Conservation (phyloP, 345 rosid species). For the Acer yangbiense region DNA sequence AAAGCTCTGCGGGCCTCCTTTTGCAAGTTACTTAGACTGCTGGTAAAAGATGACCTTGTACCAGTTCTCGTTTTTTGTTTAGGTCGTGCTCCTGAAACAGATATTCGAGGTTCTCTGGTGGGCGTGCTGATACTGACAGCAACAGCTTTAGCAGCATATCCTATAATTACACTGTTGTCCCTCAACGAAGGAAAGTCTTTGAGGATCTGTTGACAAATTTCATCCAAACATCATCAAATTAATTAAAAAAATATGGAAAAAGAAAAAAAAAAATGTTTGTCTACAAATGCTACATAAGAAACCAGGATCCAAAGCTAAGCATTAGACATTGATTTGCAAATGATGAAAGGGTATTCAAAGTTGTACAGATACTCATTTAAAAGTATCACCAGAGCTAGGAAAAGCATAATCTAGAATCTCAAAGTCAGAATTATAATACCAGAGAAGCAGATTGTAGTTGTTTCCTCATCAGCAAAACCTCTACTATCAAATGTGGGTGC, state of each 20-base stretch:
- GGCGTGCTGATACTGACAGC: constrained; percentile 71
- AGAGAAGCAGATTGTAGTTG: constrained; percentile 84
- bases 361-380: neutral
- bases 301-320: neutral
- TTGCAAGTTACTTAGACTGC: constrained; percentile 87
- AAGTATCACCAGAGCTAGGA: neutral
- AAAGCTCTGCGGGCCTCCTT: constrained; percentile 97
- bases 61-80: constrained; percentile 65
- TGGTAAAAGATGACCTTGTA: constrained; percentile 70
- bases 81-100: constrained; percentile 70
- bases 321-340: constrained; percentile 15
- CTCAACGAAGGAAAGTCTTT: constrained; percentile 87
- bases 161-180: constrained; percentile 65
- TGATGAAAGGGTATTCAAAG: constrained; percentile 6
- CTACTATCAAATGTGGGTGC: constrained; percentile 89
- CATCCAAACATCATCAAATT: constrained; percentile 25
- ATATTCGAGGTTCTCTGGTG: constrained; percentile 72
- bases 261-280: constrained; percentile 1
- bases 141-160: constrained; percentile 92
- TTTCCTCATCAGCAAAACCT: constrained; percentile 96
- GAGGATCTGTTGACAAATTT: constrained; percentile 64
- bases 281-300: constrained; percentile 14
- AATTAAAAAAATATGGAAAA: constrained; percentile 7
- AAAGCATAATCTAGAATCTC: constrained; percentile 11
- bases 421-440: constrained; percentile 44